Evolutionary conservation across 495 filamentous ascomycete species (phyloP).

Genomic region (Daldinia caldariorum): DNA sequence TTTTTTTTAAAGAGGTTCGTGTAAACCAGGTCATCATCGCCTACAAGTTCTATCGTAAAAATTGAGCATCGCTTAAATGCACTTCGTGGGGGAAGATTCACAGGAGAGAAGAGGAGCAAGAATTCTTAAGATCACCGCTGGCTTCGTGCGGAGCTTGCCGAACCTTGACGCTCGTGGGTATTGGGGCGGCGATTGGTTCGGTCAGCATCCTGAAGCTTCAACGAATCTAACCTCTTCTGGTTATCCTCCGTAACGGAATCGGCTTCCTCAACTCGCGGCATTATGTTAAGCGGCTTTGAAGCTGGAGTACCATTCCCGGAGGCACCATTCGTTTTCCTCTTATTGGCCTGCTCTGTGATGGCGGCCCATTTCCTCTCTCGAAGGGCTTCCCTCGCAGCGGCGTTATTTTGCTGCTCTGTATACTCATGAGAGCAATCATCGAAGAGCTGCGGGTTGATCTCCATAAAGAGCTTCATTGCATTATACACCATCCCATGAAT

Average conservation of each 20-base stretch:
- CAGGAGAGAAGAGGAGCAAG: slow-evolving; percentile 14
- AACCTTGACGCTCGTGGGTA: slow-evolving; percentile 61
- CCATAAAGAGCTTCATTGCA: slow-evolving; percentile 99
- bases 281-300: slow-evolving; percentile 53
- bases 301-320: slow-evolving; percentile 45
- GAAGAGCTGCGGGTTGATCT: slow-evolving; percentile 98
- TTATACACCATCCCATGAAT: slow-evolving; percentile 99
- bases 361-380: slow-evolving; percentile 88
- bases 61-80: slow-evolving; percentile 22
- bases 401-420: slow-evolving; percentile 93
- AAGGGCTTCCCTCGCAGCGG: slow-evolving; percentile 76
- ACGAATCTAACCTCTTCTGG: slow-evolving; percentile 81
- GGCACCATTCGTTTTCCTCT: slow-evolving; percentile 53
- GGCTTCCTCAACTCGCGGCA: slow-evolving; percentile 68
- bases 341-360: slow-evolving; percentile 79
- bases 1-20: slow-evolving; percentile 45
- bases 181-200: slow-evolving; percentile 56
- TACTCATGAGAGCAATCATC: slow-evolving; percentile 99
- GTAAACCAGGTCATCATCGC: slow-evolving; percentile 41
- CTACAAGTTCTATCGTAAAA: slow-evolving; percentile 40
- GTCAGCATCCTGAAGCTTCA: slow-evolving; percentile 79
- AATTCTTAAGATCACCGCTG: slow-evolving; percentile 51
- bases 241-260: slow-evolving; percentile 83
- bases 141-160: slow-evolving; percentile 60
- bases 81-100: slow-evolving; percentile 13